Base-by-base conservation (phyloP, 345 rosid genomes). In the Brassica rapa region DNA sequence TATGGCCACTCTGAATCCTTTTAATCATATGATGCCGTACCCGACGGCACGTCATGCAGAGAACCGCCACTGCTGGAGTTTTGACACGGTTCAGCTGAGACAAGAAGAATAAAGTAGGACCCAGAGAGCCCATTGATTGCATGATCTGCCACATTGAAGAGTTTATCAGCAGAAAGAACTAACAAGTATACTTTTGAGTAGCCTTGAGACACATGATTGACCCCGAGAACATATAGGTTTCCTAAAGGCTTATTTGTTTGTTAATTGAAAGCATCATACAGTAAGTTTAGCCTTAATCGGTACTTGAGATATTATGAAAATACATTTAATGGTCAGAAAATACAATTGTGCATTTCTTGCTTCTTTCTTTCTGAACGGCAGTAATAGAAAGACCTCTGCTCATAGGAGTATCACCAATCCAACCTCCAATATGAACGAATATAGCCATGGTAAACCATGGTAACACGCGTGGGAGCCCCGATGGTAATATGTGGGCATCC, bases 401-500 rank as follows among this genome's bases (percentile, higher is more conserved):
- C 72, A 94, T 94, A 10, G 92, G 95, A 68, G 97, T 91, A 84
- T 94, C 98, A 5, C 98, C 98, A 55, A 94, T 94, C 98, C 98
- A 94, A 49, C 98, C 98, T 82, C 98, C 98, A 71, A 92, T 27
- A 82, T 94, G 91, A 57, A 97, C 98, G 75, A 91, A 89, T 68
- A 85, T 65, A 68, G 98, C 98, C 98, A 92, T 94, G 37, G 98
- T 94, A 82, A 94, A 84, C 98, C 98, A 94, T 66, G 98, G 98
- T 83, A 94, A 88, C 79, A 94, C 98, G 37, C 97, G 91, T 5
- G 91, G 77, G 32, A 94, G 89, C 55, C 98, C 98, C 21, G 98
- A 92, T 89, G 92, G 87, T 94, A 94, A 84, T 94, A 92, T 23
- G 97, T 92, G 11, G 98, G 98, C 98, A 94, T 94, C 98, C 98